Conservation (phyloP, 768 basidiomycete genomes). For the Pleurotus sapidus region DNA sequence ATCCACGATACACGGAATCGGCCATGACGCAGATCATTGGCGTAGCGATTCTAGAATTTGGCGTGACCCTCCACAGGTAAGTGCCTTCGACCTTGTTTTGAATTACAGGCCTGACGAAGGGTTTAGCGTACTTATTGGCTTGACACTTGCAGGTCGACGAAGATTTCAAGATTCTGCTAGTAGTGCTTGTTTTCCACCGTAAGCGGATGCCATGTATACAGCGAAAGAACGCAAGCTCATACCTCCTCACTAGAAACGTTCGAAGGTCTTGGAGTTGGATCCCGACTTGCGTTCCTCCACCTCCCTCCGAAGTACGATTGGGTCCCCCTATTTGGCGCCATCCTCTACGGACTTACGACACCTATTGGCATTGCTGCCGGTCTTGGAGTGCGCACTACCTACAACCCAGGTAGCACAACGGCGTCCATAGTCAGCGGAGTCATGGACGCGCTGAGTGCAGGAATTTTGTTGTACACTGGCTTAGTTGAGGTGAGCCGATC, state of each 20-base stretch:
- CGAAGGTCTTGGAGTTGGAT: constrained; percentile 91
- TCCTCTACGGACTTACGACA: constrained; percentile 74
- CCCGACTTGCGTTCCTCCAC: constrained; percentile 77
- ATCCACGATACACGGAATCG: constrained; percentile 29
- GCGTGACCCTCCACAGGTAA: constrained; percentile 82
- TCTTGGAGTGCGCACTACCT: constrained; percentile 69
- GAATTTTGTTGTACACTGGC: constrained; percentile 87
- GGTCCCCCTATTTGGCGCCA: constrained; percentile 57
- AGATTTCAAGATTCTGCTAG: constrained; percentile 80
- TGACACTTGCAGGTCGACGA: constrained; percentile 90
- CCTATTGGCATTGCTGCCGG: constrained; percentile 89
- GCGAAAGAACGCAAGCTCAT: not conserved
- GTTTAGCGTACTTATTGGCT: constrained; percentile 74
- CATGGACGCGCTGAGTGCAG: constrained; percentile 81
- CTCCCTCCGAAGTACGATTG: constrained; percentile 53
- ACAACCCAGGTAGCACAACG: constrained; percentile 76
- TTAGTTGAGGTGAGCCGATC: constrained; percentile 67
- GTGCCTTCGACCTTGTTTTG: not conserved
- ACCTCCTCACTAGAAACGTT: constrained; percentile 64
- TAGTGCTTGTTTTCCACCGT: constrained; percentile 93
- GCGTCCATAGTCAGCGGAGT: constrained; percentile 83
- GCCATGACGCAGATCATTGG: constrained; percentile 75
- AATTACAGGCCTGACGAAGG: not conserved
- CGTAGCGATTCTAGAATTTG: constrained; percentile 91
- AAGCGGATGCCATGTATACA: constrained; percentile 25